A percentile compares a stretch with the other conserved stretches of the same genome.
Evolutionary conservation across 2,329 filamentous ascomycete genomes (phyloP).

Genomic region (Colletotrichum plurivorum): DNA sequence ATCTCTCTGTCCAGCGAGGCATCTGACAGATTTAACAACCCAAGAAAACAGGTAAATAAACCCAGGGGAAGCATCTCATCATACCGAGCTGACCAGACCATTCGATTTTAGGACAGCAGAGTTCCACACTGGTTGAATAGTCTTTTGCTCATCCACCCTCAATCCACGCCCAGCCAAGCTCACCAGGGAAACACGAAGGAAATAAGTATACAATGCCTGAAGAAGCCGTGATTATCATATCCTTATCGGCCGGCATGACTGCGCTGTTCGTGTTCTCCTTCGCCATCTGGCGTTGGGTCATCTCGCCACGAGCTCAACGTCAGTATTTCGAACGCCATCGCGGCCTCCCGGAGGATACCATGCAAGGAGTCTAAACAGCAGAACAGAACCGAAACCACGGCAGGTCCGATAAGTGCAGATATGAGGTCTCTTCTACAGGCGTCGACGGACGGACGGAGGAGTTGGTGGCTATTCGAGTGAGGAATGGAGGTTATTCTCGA

Average conservation of each 20-base stretch:
- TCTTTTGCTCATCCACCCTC: too few relatives aligned
- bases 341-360: not conserved
- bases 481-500: too few relatives aligned
- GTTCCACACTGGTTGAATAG: too few relatives aligned
- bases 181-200: not conserved
- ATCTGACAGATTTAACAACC: not conserved
- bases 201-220: not conserved
- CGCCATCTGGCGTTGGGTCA: conserved; percentile 1
- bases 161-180: not conserved
- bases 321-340: conserved; percentile 18
- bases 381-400: not conserved
- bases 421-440: not conserved
- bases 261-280: not conserved
- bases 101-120: too few relatives aligned
- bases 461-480: too few relatives aligned
- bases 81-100: not conserved
- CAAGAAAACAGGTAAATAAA: not conserved
- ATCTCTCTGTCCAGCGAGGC: not conserved
- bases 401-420: not conserved
- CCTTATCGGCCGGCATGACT: not conserved
- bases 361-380: not conserved
- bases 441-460: not conserved
- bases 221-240: not conserved
- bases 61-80: not conserved
- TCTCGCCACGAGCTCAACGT: conserved; percentile 25